These are phyloP conservation scores for Pinus taeda DNA, from an alignment of 75 land plant genomes.

Conservation along the genomic window DNA sequence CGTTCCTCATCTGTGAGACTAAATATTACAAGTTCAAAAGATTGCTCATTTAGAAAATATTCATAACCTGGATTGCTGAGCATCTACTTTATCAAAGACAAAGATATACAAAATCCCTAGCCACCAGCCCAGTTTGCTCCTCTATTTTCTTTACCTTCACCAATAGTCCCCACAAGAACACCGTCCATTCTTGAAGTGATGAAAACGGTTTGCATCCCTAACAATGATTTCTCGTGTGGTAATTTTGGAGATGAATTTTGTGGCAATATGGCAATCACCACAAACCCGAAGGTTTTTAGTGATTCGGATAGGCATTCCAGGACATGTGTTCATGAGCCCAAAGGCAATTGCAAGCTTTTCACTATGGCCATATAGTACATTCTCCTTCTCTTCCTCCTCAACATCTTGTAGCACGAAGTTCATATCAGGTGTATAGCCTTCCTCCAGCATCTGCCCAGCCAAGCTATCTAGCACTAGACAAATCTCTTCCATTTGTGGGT, in stretches of 20 bases:
- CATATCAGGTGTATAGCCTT: constrained; percentile 9
- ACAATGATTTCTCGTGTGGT: constrained; percentile 16
- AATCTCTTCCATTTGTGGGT: constrained; percentile 13
- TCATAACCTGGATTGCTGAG: no score
- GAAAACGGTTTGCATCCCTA: constrained; percentile 20
- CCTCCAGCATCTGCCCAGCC: constrained; percentile 9
- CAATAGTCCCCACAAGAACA: constrained; percentile 25
- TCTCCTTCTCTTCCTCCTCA: constrained; percentile 9
- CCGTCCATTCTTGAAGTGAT: constrained; percentile 24
- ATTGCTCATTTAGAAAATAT: no score
- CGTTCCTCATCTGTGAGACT: no score
- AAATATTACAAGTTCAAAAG: no score
- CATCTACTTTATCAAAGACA: no score
- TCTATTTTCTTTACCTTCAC: background rate
- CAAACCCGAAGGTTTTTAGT: constrained; percentile 19
- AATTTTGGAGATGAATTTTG: constrained; percentile 20
- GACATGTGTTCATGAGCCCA: constrained; percentile 28
- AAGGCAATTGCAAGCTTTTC: constrained; percentile 33
- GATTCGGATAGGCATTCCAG: constrained; percentile 12
- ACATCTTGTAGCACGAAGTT: constrained; percentile 12
- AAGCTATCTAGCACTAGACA: constrained; percentile 10
- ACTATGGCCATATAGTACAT: constrained; percentile 9
- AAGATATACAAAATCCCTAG: no score
- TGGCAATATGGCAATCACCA: constrained; percentile 18
- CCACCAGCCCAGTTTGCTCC: no score